A percentile compares a stretch with the other conserved stretches of the same genome.
Evolutionary conservation across 192 early-diverging fungal species (phyloP).

Genomic region (Coemansia sp.): DNA sequence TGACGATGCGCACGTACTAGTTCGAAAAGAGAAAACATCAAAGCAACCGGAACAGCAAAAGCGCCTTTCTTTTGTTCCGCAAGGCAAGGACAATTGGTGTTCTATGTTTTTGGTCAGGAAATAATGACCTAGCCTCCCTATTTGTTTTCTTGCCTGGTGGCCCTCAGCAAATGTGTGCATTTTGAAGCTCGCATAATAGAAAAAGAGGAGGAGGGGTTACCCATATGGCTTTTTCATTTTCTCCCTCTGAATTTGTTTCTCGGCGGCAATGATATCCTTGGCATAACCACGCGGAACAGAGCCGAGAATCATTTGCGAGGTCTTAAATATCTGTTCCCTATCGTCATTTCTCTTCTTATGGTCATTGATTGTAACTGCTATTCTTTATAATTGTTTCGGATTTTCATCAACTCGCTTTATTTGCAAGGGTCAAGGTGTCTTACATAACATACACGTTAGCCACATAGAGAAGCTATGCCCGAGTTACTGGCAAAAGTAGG

Average conservation of each 20-base stretch:
- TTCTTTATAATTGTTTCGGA: background rate
- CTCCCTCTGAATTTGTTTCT: background rate
- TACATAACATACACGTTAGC: background rate
- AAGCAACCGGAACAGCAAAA: background rate
- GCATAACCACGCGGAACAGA: no score
- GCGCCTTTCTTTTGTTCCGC: background rate
- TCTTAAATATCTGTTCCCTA: no score
- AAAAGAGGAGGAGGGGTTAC: background rate
- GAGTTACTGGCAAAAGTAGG: constrained; percentile 22
- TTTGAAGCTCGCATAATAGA: background rate
- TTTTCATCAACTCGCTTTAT: no score
- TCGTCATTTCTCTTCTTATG: no score
- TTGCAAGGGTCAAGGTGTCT: background rate
- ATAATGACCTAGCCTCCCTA: background rate
- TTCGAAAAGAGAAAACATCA: background rate
- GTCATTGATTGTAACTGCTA: background rate
- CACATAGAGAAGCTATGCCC: constrained; percentile 7
- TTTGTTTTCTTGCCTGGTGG: background rate
- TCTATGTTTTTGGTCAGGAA: background rate
- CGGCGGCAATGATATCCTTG: no score
- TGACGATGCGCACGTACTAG: background rate
- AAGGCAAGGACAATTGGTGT: background rate
- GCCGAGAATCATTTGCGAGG: no score
- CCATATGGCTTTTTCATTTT: background rate
- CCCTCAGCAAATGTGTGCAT: background rate